phyloP scores from a whole-genome alignment of 2,329 filamentous ascomycete species.

The Daldinia sp. region DNA sequence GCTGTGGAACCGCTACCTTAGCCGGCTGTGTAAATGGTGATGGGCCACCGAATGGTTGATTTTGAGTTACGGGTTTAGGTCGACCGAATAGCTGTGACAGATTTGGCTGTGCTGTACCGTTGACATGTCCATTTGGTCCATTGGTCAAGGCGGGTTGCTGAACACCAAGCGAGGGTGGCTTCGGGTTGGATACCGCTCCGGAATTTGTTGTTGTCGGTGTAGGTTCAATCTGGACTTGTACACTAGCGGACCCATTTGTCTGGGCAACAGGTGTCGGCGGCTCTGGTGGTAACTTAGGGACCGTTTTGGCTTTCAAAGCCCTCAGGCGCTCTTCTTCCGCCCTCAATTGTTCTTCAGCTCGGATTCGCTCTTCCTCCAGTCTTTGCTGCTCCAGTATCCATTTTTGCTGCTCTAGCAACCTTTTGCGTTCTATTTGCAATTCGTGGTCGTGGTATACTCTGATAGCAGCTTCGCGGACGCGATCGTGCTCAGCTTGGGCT shows the following conservation, averaged over 20 bases:
- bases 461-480: conserved; percentile 63
- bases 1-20: conserved; percentile 25
- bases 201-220: conserved; percentile 10
- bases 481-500: conserved; percentile 72
- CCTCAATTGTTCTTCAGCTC: conserved; percentile 55
- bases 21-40: conserved; percentile 27
- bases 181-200: background rate
- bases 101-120: conserved; percentile 30
- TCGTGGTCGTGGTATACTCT: conserved; percentile 58
- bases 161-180: conserved; percentile 7
- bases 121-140: conserved; percentile 23
- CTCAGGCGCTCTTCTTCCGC: conserved; percentile 58
- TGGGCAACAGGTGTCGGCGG: conserved; percentile 29
- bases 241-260: conserved; percentile 1
- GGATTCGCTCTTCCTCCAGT: conserved; percentile 56
- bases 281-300: conserved; percentile 53
- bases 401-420: conserved; percentile 47
- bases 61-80: conserved; percentile 2
- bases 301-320: conserved; percentile 55
- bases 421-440: conserved; percentile 51
- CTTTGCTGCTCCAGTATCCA: conserved; percentile 55
- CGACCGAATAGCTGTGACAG: conserved; percentile 2
- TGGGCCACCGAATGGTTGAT: background rate
- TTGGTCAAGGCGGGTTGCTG: conserved; percentile 16
- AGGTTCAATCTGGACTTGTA: conserved; percentile 24